Evolutionary conservation across 2,329 filamentous ascomycete species (phyloP), one percentile per base, ranked within the genome.

Genomic region (Fusarium euwallaceae): DNA sequence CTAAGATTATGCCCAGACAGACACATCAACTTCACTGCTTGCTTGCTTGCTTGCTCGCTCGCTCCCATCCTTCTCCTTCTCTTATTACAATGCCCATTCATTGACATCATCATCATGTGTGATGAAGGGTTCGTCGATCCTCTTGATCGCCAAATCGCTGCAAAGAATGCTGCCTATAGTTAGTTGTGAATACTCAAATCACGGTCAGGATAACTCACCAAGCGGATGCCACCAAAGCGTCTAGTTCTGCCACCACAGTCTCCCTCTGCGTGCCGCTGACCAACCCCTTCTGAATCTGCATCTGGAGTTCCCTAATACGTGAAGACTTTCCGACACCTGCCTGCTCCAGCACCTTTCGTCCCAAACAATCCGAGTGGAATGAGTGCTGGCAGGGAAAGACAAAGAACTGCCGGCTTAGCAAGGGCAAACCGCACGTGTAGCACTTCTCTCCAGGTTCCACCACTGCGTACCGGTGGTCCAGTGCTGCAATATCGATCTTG

Each of bases 301-400:
- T 88, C 85, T 98, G 95, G 75, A 98, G 86, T 83, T 98, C 95
- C 70, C 91, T 90, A 76, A 99, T 98, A 75, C 94, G 88, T 81
- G 92, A 92, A 17, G 92, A 91, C 83, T 93, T 94, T 20, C 91
- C 92, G 61, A 92, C 87, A 0, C 95, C 94, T 2, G 93, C 92
- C 74, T 95, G 92, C 82, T 96, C 94, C 63, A 98, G 88, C 1
- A 98, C 95, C 80, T 93, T 93, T 78, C 91, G 92, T 0, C 95
- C 96, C 59, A 99, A 85, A 82, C 97, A 99, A 81, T 99, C 97
- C 48, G 94, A 96, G 83, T 99, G 97, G 80, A 99, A 99, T 4
- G 95, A 94, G 83, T 99, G 97, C 86, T 99, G 97, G 83, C 97
- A 99, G 0, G 97, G 97, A 76, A 99, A 99, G 20, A 99, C 97